Percentiles rank a stretch among this genome's conserved stretches.
Evolutionary conservation across 805 yeast species (phyloP).

Genomic region (Wickerhamiella kurtzmanii): DNA sequence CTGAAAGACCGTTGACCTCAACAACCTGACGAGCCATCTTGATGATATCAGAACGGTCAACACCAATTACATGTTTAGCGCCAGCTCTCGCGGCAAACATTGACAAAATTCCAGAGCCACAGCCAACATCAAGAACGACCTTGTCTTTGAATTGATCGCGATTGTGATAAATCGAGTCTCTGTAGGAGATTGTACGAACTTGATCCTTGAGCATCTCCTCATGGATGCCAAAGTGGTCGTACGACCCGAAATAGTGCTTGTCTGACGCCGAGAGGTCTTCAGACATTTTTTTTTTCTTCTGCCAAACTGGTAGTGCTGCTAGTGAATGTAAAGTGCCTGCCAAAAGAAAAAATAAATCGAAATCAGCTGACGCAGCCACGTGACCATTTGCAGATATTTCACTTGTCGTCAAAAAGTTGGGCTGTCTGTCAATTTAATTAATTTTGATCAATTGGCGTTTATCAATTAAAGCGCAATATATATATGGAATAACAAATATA

Average conservation of each 20-base stretch:
- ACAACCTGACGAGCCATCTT: conserved; percentile 90
- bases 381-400: too few relatives aligned
- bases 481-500: not conserved
- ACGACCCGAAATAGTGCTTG: conserved; percentile 89
- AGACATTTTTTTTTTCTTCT: conserved; percentile 3
- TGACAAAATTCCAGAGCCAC: conserved; percentile 95
- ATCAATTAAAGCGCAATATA: too few relatives aligned
- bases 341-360: not conserved
- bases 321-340: not conserved
- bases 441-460: too few relatives aligned
- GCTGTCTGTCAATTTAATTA: too few relatives aligned
- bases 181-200: conserved; percentile 79
- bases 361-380: not conserved
- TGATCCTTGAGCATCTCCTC: conserved; percentile 98
- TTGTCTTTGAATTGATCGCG: conserved; percentile 81
- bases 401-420: too few relatives aligned
- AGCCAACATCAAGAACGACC: conserved; percentile 92
- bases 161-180: conserved; percentile 86
- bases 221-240: conserved; percentile 94
- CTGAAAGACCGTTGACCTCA: conserved; percentile 66
- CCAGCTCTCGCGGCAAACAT: conserved; percentile 99
- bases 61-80: conserved; percentile 94
- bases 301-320: too few relatives aligned
- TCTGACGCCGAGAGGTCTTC: conserved; percentile 30
- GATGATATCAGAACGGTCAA: conserved; percentile 92